These are phyloP conservation scores for Neckera pumila DNA, from an alignment of 225 moss, liverwort and hornwort species.

Conservation along the genomic window DNA sequence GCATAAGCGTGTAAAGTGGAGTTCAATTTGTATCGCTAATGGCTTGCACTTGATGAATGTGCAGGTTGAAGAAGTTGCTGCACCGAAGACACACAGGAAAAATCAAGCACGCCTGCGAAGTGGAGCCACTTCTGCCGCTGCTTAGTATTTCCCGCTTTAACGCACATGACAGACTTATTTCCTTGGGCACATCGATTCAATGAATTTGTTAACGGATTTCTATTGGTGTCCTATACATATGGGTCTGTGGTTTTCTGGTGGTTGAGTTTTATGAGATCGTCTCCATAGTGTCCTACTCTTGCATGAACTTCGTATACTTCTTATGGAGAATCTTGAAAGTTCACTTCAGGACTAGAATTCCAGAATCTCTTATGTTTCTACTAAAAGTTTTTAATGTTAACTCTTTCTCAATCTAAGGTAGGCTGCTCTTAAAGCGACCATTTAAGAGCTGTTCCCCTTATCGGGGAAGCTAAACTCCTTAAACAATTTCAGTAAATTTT, in stretches of 20 bases:
- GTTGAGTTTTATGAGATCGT: neutral
- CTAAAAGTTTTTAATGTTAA: too few species aligned
- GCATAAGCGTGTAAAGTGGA: neutral
- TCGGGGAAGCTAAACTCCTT: too few species aligned
- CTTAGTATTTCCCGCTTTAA: neutral
- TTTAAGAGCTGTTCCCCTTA: too few species aligned
- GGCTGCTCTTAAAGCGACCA: too few species aligned
- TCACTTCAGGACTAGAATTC: neutral
- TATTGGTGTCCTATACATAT: neutral
- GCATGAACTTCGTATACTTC: neutral
- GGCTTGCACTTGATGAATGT: neutral
- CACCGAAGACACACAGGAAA: conserved; percentile 4
- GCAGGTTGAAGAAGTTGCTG: conserved; percentile 21
- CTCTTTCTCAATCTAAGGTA: too few species aligned
- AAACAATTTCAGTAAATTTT: too few species aligned
- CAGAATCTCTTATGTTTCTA: neutral
- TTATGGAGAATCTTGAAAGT: neutral
- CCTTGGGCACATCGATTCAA: neutral
- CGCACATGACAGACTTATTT: neutral
- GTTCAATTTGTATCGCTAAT: neutral
- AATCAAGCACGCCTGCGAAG: conserved; percentile 33
- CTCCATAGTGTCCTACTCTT: neutral
- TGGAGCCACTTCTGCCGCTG: conserved; percentile 9
- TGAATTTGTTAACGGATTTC: neutral
- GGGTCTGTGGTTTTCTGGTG: neutral